Base-by-base conservation (phyloP, 2,329 filamentous ascomycete species). In the Dryadomyces sulphureus region DNA sequence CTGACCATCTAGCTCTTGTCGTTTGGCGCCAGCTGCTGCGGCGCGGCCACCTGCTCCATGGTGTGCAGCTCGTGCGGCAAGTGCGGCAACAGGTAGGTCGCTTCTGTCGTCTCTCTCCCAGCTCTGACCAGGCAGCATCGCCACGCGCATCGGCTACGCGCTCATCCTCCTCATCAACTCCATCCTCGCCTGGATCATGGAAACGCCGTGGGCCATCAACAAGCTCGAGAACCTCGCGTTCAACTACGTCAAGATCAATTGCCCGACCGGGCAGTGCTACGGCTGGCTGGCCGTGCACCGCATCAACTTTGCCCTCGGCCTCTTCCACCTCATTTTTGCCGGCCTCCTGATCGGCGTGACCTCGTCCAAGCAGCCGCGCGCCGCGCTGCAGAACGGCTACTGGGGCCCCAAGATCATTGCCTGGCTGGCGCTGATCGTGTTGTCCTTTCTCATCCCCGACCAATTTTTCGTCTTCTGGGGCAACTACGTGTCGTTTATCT, bases 101-200 rank as follows among this genome's bases (percentile, higher is more conserved):
- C 34, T 17, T 25, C 34, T 41, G 49, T 34, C 49, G 45, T 35
- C 36, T 38, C 39, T 22, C 34, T 39, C 14, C 8, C 25, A 5
- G 48, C 50, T 58, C 44, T 35, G 36, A 17, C 30, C 38, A 21
- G 14, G 30, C 55, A 93, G 88, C 66, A 89, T 96, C 67, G 89
- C 89, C 47, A 98, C 92, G 54, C 86, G 92, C 69, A 93, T 96
- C 67, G 90, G 85, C 59, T 95, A 94, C 62, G 89, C 92, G 53
- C 77, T 96, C 58, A 82, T 98, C 52, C 84, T 98, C 46, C 79
- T 98, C 54, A 67, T 96, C 64, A 98, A 98, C 73, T 95, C 90
- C 49, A 94, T 96, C 53, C 63, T 96, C 44, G 90, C 92, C 32
- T 98, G 92, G 92, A 86, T 98, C 55, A 94, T 96, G 87, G 87